Percentiles rank a stretch among this genome's conserved stretches.
Conservation (phyloP, 1,139 yeast genomes). For the Saccharomyces hybrid region DNA sequence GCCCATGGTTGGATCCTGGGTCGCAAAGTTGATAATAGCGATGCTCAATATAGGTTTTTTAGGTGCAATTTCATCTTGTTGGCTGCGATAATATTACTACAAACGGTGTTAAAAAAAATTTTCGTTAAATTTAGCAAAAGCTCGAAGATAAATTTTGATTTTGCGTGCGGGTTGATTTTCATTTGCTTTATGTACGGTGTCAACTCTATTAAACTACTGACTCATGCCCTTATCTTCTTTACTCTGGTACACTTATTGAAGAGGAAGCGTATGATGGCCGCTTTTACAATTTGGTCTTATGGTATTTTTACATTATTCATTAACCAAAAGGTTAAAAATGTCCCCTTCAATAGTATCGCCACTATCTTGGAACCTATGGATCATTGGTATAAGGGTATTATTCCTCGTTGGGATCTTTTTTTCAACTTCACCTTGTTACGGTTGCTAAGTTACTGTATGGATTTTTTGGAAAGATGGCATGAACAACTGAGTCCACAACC, state of each 20-base stretch:
- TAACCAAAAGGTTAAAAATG: constrained; percentile 58
- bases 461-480: constrained; percentile 41
- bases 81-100: constrained; percentile 46
- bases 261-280: constrained; percentile 24
- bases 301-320: constrained; percentile 70
- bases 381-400: constrained; percentile 58
- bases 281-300: constrained; percentile 60
- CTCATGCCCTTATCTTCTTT: constrained; percentile 52
- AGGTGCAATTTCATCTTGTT: constrained; percentile 69
- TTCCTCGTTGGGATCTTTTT: constrained; percentile 91
- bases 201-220: constrained; percentile 52
- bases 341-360: constrained; percentile 41
- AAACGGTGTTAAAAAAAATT: constrained; percentile 43
- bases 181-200: constrained; percentile 76
- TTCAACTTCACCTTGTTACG: constrained; percentile 83
- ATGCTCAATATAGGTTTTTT: constrained; percentile 79
- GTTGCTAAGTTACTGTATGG: constrained; percentile 76
- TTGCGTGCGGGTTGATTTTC: constrained; percentile 62
- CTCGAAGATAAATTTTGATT: constrained; percentile 48
- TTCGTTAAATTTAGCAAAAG: constrained; percentile 32
- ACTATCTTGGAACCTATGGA: constrained; percentile 44
- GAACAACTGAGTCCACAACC: not conserved
- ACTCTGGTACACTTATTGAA: constrained; percentile 40
- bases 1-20: constrained; percentile 73
- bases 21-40: constrained; percentile 81